Base-by-base conservation (phyloP, 2,329 filamentous ascomycete species). In the Exophiala sp. region DNA sequence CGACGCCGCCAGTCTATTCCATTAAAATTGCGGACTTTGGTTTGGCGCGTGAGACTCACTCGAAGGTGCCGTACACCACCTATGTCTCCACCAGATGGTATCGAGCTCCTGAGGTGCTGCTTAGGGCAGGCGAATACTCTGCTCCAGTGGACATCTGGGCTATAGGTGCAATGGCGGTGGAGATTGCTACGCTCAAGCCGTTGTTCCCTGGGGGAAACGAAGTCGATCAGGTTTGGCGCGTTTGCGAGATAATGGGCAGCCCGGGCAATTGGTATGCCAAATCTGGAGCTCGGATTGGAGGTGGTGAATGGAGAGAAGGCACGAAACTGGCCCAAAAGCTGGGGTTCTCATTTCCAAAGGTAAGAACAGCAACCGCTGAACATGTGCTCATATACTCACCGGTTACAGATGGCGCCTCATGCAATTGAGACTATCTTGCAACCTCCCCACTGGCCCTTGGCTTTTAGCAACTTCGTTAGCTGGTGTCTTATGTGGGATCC, bases 401-500 rank as follows among this genome's bases (percentile, higher is more conserved):
- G n/a, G 24, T 43, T 21, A 7, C 52, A 93, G 81, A 97, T 98
- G 93, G 91, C 93, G 18, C 93, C 93, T 43, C 93, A 97, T 68
- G 81, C 91, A 14, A 88, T 98, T 80, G 91, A 97, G 61, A 94
- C 88, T 3, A 93, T 97, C 58, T 76, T 98, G 6, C 88, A 88
- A 64, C 68, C 86, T 21, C 89, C 93, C 13, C 88, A 95, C 64
- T 98, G 93, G 93, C 93, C 93, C 4, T 72, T 84, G 1, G 85
- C 88, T 16, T 77, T 98, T 48, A 86, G 85, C 63, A 82, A 94
- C 52, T 97, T 98, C 64, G 93, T 98, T 52, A 98, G 93, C 13
- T 96, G 89, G 89, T 98, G 93, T 69, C 71, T 98, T 59, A 93
- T 97, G 86, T 98, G 93, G 93, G 93, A 98, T 68, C 93, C 93